Conservation (phyloP, 1,284 basidiomycete species). For the Leccinum pachyderme region DNA sequence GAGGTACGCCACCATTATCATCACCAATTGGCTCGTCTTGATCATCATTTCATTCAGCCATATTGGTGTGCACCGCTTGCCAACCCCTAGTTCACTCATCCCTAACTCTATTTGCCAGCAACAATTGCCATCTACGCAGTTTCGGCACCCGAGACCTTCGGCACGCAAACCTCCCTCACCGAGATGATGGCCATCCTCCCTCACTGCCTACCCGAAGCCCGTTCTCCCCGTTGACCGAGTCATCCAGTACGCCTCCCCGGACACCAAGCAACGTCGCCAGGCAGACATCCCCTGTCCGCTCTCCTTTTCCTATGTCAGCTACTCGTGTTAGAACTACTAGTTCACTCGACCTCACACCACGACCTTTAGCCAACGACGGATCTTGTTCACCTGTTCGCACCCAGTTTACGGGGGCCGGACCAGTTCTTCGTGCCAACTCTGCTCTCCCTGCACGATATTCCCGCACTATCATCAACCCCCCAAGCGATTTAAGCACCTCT, state of each 20-base stretch:
- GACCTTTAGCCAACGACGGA: slow-evolving; percentile 13
- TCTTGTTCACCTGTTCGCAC: slow-evolving; percentile 34
- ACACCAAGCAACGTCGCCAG: slow-evolving; percentile 6
- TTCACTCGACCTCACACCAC: slow-evolving; percentile 31
- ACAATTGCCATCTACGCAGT: slow-evolving; percentile 68
- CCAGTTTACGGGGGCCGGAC: slow-evolving; percentile 29
- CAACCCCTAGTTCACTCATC: neutral
- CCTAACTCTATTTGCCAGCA: slow-evolving; percentile 38
- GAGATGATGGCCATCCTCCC: slow-evolving; percentile 32
- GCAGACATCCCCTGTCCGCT: slow-evolving; percentile 25
- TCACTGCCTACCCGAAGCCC: slow-evolving; percentile 21
- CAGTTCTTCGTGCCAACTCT: slow-evolving; percentile 30
- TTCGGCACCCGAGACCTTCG: slow-evolving; percentile 74
- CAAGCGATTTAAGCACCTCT: slow-evolving; percentile 11
- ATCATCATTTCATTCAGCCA: slow-evolving; percentile 18
- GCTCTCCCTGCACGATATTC: slow-evolving; percentile 33
- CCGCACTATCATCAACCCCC: slow-evolving; percentile 19
- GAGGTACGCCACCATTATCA: slow-evolving; percentile 46
- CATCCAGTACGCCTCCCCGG: slow-evolving; percentile 15
- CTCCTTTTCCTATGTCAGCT: slow-evolving; percentile 22
- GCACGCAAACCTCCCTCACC: slow-evolving; percentile 66
- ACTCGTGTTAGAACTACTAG: slow-evolving; percentile 17
- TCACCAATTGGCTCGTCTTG: slow-evolving; percentile 7
- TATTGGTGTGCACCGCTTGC: slow-evolving; percentile 28
- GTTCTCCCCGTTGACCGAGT: slow-evolving; percentile 21